Percentiles rank a stretch among this genome's conserved stretches.
Evolutionary conservation across 2,329 filamentous ascomycete genomes (phyloP).

Genomic region (Fusarium torreyae): DNA sequence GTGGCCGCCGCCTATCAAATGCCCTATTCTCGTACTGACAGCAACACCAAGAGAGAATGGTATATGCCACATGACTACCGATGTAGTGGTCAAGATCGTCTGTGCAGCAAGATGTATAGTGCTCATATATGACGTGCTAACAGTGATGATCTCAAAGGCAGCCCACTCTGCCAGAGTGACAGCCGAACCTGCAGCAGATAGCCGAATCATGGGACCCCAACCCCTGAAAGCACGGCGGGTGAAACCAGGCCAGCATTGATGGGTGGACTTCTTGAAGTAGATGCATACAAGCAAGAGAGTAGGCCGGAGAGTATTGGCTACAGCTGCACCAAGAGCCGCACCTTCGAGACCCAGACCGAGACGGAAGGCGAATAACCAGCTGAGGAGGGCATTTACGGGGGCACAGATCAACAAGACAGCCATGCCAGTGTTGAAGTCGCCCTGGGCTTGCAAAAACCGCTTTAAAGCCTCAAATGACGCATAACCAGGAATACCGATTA

Average conservation of each 20-base stretch:
- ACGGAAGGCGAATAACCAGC: constrained; percentile 63
- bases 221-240: constrained; percentile 54
- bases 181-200: constrained; percentile 58
- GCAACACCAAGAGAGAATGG: constrained; percentile 61
- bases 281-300: constrained; percentile 63
- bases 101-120: constrained; percentile 61
- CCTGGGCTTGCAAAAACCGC: constrained; percentile 69
- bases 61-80: constrained; percentile 60
- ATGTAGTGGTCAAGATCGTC: constrained; percentile 59
- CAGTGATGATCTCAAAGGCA: constrained; percentile 61
- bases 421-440: constrained; percentile 66
- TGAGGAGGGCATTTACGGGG: constrained; percentile 64
- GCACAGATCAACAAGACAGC: constrained; percentile 63
- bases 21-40: constrained; percentile 35
- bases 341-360: constrained; percentile 64
- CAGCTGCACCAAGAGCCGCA: constrained; percentile 64
- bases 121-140: constrained; percentile 62
- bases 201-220: constrained; percentile 59
- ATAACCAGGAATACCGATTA: constrained; percentile 67
- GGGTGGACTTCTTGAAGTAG: constrained; percentile 55
- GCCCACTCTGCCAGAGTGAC: constrained; percentile 61
- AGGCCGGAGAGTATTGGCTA: constrained; percentile 65
- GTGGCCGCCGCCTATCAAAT: constrained; percentile 33
- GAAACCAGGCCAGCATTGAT: constrained; percentile 58
- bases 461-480: constrained; percentile 69